A percentile compares a stretch with the other conserved stretches of the same genome.
Conservation (phyloP, 1,284 basidiomycete species). For the Ganoderma resinaceum region DNA sequence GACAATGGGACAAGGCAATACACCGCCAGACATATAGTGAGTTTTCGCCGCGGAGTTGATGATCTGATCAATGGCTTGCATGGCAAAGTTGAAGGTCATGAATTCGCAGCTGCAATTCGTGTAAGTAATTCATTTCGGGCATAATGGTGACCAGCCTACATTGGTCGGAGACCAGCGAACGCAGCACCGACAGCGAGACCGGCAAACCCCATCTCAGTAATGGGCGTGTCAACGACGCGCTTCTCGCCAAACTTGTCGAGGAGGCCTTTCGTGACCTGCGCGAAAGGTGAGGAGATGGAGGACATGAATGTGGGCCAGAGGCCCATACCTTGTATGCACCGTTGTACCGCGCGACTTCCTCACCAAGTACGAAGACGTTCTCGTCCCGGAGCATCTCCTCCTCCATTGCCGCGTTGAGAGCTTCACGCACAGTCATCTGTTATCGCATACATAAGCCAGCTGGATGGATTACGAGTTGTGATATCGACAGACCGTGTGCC, state of each 20-base stretch:
- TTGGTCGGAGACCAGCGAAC: conserved; percentile 91
- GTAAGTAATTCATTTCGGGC: conserved; percentile 8
- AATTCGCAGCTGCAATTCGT: conserved; percentile 86
- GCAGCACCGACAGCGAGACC: conserved; percentile 97
- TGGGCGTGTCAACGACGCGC: conserved; percentile 97
- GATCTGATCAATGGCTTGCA: conserved; percentile 99
- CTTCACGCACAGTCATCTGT: conserved; percentile 98
- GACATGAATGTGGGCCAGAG: neutral
- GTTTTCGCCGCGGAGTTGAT: conserved; percentile 99
- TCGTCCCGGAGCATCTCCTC: conserved; percentile 99
- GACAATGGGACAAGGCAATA: conserved; percentile 96
- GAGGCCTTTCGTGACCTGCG: conserved; percentile 93
- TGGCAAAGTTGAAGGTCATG: conserved; percentile 98
- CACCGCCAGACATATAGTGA: conserved; percentile 99
- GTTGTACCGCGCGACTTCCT: conserved; percentile 99
- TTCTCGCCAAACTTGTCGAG: conserved; percentile 99
- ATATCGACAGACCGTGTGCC: conserved; percentile 57
- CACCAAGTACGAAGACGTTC: conserved; percentile 94
- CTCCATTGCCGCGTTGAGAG: conserved; percentile 98
- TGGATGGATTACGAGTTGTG: neutral
- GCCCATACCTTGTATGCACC: conserved; percentile 94
- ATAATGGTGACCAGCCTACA: conserved; percentile 54
- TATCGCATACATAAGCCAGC: conserved; percentile 15
- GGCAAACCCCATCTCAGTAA: conserved; percentile 99
- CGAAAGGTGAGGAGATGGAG: neutral